Evolutionary conservation across 352 stramenopile genomes (phyloP), one percentile per base, ranked within the genome.

Genomic region (Nothophytophthora sp.): DNA sequence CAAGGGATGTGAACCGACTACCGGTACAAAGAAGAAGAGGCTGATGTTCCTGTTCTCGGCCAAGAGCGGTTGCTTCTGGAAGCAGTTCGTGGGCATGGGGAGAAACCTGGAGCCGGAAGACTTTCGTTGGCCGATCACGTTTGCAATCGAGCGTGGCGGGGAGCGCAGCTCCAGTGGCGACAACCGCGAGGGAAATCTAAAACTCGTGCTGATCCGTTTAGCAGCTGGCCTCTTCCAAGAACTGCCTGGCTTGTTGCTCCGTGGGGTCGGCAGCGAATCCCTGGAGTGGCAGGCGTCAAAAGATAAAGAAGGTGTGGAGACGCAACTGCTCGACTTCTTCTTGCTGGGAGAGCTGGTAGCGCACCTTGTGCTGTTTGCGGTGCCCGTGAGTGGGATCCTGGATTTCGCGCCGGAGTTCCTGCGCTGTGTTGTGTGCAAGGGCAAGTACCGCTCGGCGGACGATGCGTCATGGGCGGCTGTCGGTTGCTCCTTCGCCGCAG

Each of bases 321-420:
- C 35, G 15, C 59, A 63, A 35, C 57, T 88, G 20, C 41, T 75
- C 5, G 69, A 63, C 20, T 88, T 73, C 46, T 87, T 73, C 39
- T 57, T 90, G 43, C 61, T 90, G 9, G 81, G 81, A 8, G 66
- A 88, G 56, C 50, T 91, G 13, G 49, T 84, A 27, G 80, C 80
- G 34, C 71, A 88, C 37, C 61, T 88, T 37, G 71, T 80, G 38
- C 55, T 90, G 32, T 74, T 67, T 53, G 28, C 52, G 20, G 61
- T 86, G 4, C 58, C 74, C 15, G 30, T 83, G 12, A 77, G 70
- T 39, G 69, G 63, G 19, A 71, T 87, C 38, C 40, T 88, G 12
- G 72, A 88, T 44, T 86, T 88, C 18, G 70, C 67, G 13, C 60
- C 61, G 12, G n/a, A 43, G 8, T 90, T 88, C 45, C 63, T 90